Evolutionary conservation across 305 asterid genomes (phyloP), one percentile per base, ranked within the genome.

Genomic region (Fraxinus latifolia): DNA sequence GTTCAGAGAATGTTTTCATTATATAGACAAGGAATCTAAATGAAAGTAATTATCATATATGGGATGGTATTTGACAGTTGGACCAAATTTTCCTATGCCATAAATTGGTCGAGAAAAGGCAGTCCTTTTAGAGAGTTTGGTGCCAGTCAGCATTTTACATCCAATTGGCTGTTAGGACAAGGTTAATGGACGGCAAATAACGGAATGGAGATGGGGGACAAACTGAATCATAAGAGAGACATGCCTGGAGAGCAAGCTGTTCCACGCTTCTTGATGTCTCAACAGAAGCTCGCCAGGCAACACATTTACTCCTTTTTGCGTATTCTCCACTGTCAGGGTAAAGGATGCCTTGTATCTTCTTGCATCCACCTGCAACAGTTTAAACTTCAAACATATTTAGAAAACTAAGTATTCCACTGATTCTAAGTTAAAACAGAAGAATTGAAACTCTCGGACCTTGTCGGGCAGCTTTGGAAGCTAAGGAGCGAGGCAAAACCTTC

Each of bases 401-500:
- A 47, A 79, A 88, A 86, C 81, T 73, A 78, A 81, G 79, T 12
- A 60, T 32, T 67, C 74, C 83, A 81, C 74, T 60, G 80, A 80
- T 80, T 73, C 44, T 58, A 76, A 29, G 77, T 44, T 33, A 21
- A 72, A 62, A 78, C 5, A 75, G 71, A 42, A 76, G 5, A 86
- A 82, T n/a, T 58, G 85, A 77, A 87, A 81, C 39, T 75, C 44
- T 47, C 78, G 60, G 79, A 95, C 99, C 99, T 92, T 90, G 96
- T 53, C 98, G 94, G 62, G 96, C 97, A 89, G 98, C 99, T 91
- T 92, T 94, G 77, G 85, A 89, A 85, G 90, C 97, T 90, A 93
- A 85, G 42, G 94, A 85, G 82, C 76, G 90, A 82, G 98, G 97
- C 89, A 95, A 83, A 79, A 88, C 96, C 90, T 93, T 94, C 92